Conservation (phyloP, 1,284 basidiomycete species). For the Wolfiporia cocos region DNA sequence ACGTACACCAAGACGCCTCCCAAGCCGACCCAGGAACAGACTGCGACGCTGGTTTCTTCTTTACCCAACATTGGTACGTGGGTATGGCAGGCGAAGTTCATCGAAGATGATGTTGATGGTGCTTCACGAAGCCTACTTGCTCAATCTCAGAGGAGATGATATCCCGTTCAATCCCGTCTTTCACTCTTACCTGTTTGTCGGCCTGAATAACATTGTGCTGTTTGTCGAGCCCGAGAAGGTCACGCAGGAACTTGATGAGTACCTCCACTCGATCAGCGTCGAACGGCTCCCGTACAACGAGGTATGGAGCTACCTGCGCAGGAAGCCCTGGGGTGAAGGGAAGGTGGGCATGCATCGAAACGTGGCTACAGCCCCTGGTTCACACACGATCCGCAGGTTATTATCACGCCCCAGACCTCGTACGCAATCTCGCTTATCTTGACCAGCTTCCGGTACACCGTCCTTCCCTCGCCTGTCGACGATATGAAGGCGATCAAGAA, state of each 20-base stretch:
- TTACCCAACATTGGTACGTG: slow-evolving; percentile 57
- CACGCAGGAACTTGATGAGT: slow-evolving; percentile 43
- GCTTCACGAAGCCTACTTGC: slow-evolving; percentile 68
- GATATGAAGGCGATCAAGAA: slow-evolving; percentile 89
- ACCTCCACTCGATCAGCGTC: slow-evolving; percentile 57
- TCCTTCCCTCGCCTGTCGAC: slow-evolving; percentile 65
- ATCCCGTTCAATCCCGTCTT: slow-evolving; percentile 87
- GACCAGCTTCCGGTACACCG: slow-evolving; percentile 70
- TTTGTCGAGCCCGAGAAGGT: slow-evolving; percentile 68
- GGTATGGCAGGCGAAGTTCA: slow-evolving; percentile 2
- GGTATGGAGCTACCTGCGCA: slow-evolving; percentile 73
- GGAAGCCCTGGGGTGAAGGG: slow-evolving; percentile 69
- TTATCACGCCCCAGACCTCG: slow-evolving; percentile 66
- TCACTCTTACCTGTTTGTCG: slow-evolving; percentile 77
- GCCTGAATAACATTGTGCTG: slow-evolving; percentile 50
- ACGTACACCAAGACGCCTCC: slow-evolving; percentile 56
- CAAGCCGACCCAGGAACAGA: slow-evolving; percentile 56
- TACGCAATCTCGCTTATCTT: slow-evolving; percentile 79
- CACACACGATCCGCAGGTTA: slow-evolving; percentile 33
- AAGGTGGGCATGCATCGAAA: slow-evolving; percentile 37
- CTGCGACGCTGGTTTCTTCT: slow-evolving; percentile 58
- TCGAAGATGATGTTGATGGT: slow-evolving; percentile 4
- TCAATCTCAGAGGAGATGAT: slow-evolving; percentile 84
- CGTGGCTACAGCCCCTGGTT: not conserved
- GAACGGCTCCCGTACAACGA: slow-evolving; percentile 69